These are phyloP conservation scores for Pterocarpus santalinus DNA, from an alignment of 306 rosid genomes.

Conservation along the genomic window DNA sequence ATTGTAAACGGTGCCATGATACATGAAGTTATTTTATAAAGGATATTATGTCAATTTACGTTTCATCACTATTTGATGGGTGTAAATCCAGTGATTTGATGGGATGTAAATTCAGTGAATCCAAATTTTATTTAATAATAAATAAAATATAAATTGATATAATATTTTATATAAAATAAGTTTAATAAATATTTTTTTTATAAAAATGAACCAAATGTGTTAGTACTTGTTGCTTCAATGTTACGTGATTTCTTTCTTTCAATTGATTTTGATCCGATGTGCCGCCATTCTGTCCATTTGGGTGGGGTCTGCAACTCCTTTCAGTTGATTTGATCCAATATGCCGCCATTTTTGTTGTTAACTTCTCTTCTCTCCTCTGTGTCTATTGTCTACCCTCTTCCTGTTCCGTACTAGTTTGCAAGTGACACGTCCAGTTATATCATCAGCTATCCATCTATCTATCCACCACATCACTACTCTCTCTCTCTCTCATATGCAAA, in stretches of 20 bases:
- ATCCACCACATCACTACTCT: background rate
- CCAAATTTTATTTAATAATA: too few relatives aligned
- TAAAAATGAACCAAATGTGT: background rate
- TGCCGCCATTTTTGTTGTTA: conserved; percentile 75
- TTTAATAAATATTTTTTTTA: too few relatives aligned
- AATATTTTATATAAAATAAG: too few relatives aligned
- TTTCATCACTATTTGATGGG: too few relatives aligned
- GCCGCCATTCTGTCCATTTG: conserved; percentile 75
- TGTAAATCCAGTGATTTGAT: too few relatives aligned
- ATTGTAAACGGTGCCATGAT: too few relatives aligned
- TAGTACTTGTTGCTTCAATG: conserved; percentile 26
- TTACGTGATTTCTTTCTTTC: conserved; percentile 25
- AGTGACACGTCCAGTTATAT: background rate
- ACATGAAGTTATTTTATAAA: too few relatives aligned
- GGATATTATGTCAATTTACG: too few relatives aligned
- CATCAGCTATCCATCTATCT: background rate
- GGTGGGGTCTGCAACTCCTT: conserved; percentile 30
- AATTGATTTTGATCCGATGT: conserved; percentile 54
- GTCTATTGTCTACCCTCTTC: background rate
- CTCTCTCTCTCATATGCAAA: background rate
- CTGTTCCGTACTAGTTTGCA: background rate
- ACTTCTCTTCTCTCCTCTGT: conserved; percentile 29
- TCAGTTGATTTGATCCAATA: conserved; percentile 70
- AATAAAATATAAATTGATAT: too few relatives aligned
- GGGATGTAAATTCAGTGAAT: too few relatives aligned